Evolutionary conservation across 2,329 filamentous ascomycete species (phyloP).

Genomic region (Rhynchosporium agropyri): DNA sequence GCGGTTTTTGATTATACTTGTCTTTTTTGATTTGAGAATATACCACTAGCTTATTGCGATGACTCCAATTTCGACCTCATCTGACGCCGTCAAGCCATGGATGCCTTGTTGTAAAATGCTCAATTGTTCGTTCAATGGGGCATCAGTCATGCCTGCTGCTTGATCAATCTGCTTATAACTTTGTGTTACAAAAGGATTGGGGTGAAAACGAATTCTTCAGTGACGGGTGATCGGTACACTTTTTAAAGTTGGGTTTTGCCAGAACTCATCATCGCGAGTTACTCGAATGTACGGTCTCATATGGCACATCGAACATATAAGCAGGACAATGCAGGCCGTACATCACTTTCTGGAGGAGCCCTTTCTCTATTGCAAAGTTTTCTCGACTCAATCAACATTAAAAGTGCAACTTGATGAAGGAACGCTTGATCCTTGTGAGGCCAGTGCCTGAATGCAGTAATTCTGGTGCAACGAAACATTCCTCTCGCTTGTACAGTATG

Average conservation of each 20-base stretch:
- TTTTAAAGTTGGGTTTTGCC: too few species aligned
- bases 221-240: neutral
- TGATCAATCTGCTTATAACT: neutral
- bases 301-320: too few species aligned
- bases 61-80: neutral
- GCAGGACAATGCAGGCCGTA: too few species aligned
- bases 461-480: constrained; percentile 8
- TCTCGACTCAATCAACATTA: neutral
- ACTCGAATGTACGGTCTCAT: too few species aligned
- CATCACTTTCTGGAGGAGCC: too few species aligned
- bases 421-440: neutral
- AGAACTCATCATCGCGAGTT: too few species aligned
- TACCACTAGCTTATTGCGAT: too few species aligned
- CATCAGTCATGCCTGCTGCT: neutral
- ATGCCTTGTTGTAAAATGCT: neutral
- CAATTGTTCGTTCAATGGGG: neutral
- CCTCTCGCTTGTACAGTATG: neutral
- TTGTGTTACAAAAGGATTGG: neutral
- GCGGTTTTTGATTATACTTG: neutral
- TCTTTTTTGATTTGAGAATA: neutral
- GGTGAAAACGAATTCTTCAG: neutral
- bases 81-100: neutral
- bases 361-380: too few species aligned
- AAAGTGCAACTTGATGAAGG: neutral
- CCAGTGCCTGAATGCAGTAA: constrained; percentile 1